These are phyloP conservation scores for Gossypium raimondii DNA, from an alignment of 345 rosid genomes.

Conservation along the genomic window DNA sequence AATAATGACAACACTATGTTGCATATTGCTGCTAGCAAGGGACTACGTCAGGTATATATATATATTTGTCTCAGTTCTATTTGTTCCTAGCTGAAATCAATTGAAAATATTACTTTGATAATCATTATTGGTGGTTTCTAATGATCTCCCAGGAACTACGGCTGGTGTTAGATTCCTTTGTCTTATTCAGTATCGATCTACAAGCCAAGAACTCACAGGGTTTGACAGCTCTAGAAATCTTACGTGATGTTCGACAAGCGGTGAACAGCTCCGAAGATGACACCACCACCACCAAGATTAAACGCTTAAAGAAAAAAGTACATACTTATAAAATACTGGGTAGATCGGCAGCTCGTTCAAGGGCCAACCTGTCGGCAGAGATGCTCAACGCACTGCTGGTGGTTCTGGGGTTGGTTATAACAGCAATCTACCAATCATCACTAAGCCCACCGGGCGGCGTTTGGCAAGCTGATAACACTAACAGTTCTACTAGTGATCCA, in stretches of 20 bases:
- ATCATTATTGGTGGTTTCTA: too few relatives aligned
- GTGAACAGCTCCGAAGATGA: too few relatives aligned
- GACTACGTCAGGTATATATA: background rate
- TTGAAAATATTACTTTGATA: too few relatives aligned
- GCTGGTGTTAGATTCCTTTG: too few relatives aligned
- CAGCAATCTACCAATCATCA: background rate
- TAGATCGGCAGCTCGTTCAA: background rate
- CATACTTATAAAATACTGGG: accelerated
- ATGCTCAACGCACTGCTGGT: background rate
- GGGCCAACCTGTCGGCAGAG: background rate
- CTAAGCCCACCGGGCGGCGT: background rate
- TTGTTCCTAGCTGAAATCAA: too few relatives aligned
- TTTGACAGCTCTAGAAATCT: background rate
- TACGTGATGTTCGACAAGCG: too few relatives aligned
- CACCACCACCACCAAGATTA: background rate
- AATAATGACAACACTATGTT: background rate
- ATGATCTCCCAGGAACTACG: too few relatives aligned
- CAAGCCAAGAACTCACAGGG: too few relatives aligned
- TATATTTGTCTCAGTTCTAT: background rate
- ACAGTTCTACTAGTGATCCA: too few relatives aligned
- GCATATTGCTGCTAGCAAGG: background rate
- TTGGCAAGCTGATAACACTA: background rate
- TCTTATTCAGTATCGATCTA: too few relatives aligned
- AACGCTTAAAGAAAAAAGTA: background rate
- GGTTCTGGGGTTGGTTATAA: background rate